These are phyloP conservation scores for Nemophila menziesii DNA, from an alignment of 257 asterid species.

Conservation along the genomic window DNA sequence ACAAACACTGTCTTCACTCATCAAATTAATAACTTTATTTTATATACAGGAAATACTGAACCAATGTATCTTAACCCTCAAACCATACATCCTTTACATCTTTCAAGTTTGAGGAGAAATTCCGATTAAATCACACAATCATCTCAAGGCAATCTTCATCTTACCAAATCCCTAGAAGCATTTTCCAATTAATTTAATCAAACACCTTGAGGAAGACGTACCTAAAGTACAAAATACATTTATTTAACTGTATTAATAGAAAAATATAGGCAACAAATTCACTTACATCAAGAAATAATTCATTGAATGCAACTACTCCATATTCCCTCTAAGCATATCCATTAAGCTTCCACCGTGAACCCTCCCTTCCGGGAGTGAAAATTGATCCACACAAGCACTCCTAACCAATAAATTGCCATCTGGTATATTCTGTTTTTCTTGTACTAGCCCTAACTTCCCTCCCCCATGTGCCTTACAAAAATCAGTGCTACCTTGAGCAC, in stretches of 20 bases:
- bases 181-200: too few species aligned
- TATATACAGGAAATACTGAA: not conserved
- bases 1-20: not conserved
- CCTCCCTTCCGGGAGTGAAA: conserved; percentile 58
- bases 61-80: not conserved
- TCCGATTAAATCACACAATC: not conserved
- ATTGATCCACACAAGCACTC: conserved; percentile 12
- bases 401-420: conserved; percentile 4
- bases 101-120: not conserved
- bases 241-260: not conserved
- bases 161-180: not conserved
- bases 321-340: conserved; percentile 45
- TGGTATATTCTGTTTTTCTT: conserved; percentile 15
- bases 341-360: conserved; percentile 64
- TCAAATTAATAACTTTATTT: too few species aligned
- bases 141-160: not conserved
- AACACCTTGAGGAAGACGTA: not conserved
- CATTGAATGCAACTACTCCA: not conserved
- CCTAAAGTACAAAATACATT: not conserved
- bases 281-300: conserved; percentile 12
- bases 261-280: not conserved
- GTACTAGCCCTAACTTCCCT: conserved; percentile 41
- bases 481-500: conserved; percentile 63
- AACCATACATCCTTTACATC: not conserved
- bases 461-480: conserved; percentile 56